Evolutionary conservation across 371 early-diverging fungal species (phyloP).

Genomic region (Coemansia sp.): DNA sequence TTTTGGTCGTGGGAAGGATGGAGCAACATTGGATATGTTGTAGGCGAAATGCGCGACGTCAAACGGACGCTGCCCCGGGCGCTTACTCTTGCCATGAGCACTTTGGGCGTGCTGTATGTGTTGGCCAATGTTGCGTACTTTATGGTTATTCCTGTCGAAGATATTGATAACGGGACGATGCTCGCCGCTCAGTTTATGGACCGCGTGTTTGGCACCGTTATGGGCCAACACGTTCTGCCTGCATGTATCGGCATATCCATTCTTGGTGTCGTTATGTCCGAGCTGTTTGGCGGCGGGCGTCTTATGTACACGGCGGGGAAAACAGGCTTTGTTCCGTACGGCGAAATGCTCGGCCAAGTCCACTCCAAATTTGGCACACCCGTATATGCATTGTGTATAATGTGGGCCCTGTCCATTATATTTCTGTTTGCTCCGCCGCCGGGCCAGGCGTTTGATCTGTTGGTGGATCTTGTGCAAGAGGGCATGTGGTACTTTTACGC

Average conservation of each 20-base stretch:
- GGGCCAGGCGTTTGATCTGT: conserved; percentile 43
- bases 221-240: conserved; percentile 46
- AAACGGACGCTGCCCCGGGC: conserved; percentile 67
- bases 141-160: conserved; percentile 68
- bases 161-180: conserved; percentile 55
- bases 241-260: conserved; percentile 45
- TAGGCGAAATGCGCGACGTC: conserved; percentile 87
- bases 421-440: conserved; percentile 49
- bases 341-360: conserved; percentile 36
- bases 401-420: conserved; percentile 43
- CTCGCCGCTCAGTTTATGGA: conserved; percentile 47
- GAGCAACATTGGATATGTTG: conserved; percentile 85
- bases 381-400: conserved; percentile 37
- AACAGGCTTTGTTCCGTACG: conserved; percentile 48
- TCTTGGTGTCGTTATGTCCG: conserved; percentile 47
- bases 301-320: conserved; percentile 46
- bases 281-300: conserved; percentile 46
- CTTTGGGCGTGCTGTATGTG: conserved; percentile 64
- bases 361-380: conserved; percentile 50
- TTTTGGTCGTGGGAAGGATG: conserved; percentile 90
- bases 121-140: conserved; percentile 83
- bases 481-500: conserved; percentile 50
- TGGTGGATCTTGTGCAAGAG: conserved; percentile 46
- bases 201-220: conserved; percentile 38
- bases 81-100: conserved; percentile 55